A percentile compares a stretch with the other conserved stretches of the same genome.
phyloP scores from a whole-genome alignment of 768 basidiomycete species.

The Flagelloscypha sp. region DNA sequence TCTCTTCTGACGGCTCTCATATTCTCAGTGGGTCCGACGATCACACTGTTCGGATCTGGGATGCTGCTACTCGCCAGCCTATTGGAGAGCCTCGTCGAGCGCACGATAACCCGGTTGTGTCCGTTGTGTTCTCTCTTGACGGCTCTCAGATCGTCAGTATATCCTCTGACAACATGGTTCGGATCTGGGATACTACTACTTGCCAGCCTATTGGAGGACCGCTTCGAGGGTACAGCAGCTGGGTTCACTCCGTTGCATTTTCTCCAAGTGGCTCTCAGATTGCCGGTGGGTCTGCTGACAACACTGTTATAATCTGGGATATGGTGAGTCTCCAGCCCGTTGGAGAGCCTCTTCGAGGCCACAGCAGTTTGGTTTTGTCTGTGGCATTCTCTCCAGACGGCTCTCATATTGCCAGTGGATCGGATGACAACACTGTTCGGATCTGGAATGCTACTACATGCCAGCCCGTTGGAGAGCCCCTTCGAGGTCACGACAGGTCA shows the following conservation, averaged over 20 bases:
- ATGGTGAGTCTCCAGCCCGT: not conserved
- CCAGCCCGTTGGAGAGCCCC: too few relatives aligned
- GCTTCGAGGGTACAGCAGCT: constrained; percentile 8
- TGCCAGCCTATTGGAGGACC: constrained; percentile 5
- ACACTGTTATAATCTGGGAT: constrained; percentile 13
- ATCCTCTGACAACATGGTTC: constrained; percentile 6
- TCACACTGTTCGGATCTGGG: constrained; percentile 8
- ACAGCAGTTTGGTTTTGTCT: constrained; percentile 3
- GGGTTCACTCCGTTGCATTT: constrained; percentile 10
- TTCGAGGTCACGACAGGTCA: too few relatives aligned
- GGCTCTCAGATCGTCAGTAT: constrained; percentile 8
- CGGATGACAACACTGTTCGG: too few relatives aligned
- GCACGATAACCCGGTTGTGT: not conserved
- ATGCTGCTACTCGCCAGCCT: constrained; percentile 5
- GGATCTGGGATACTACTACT: constrained; percentile 10
- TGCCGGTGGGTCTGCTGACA: constrained; percentile 13
- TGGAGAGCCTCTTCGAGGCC: constrained; percentile 4
- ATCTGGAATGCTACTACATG: too few relatives aligned
- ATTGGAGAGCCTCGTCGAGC: constrained; percentile 3
- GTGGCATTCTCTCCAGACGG: constrained; percentile 15
- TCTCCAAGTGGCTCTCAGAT: constrained; percentile 14
- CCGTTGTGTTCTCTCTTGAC: constrained; percentile 8
- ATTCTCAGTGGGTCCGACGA: constrained; percentile 8
- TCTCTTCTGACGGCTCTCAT: constrained; percentile 8
- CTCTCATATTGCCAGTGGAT: too few relatives aligned